phyloP scores from a whole-genome alignment of 768 basidiomycete genomes.

The Lactifluus piperatus region DNA sequence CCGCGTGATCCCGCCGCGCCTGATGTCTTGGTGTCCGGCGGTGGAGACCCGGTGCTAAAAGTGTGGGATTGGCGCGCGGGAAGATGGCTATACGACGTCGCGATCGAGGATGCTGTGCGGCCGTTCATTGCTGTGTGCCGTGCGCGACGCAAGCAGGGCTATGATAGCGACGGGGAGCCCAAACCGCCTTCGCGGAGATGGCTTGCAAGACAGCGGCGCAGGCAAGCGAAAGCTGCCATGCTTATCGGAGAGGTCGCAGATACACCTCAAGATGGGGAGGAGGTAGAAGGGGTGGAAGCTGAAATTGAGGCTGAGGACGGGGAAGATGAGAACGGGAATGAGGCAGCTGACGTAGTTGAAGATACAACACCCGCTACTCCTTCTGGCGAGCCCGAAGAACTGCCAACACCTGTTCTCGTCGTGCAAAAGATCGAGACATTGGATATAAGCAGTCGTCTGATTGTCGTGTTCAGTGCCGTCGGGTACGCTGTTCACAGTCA shows the following conservation, averaged over 20 bases:
- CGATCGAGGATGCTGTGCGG: constrained; percentile 33
- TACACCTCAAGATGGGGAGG: background rate
- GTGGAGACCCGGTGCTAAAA: constrained; percentile 72
- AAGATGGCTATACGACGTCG: constrained; percentile 39
- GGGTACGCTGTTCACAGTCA: constrained; percentile 43
- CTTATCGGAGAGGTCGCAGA: background rate
- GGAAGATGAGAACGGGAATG: constrained; percentile 29
- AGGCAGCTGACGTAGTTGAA: background rate
- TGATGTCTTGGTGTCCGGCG: constrained; percentile 64
- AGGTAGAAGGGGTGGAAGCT: background rate
- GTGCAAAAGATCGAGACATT: constrained; percentile 26
- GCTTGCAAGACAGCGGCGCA: constrained; percentile 14
- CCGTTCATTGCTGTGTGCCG: constrained; percentile 33
- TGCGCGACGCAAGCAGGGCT: constrained; percentile 25
- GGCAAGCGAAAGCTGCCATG: constrained; percentile 18
- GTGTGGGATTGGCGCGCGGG: constrained; percentile 79
- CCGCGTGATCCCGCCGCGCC: constrained; percentile 35
- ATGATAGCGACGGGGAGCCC: constrained; percentile 19
- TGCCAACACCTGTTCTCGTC: constrained; percentile 2
- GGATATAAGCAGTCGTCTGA: constrained; percentile 27
- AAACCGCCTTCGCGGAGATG: constrained; percentile 18
- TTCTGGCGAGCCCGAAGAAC: background rate
- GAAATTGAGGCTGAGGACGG: constrained; percentile 23
- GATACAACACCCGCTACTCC: background rate
- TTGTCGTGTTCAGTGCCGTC: constrained; percentile 58